Conservation (phyloP, 805 yeast genomes). For the Suhomyces prunicola region DNA sequence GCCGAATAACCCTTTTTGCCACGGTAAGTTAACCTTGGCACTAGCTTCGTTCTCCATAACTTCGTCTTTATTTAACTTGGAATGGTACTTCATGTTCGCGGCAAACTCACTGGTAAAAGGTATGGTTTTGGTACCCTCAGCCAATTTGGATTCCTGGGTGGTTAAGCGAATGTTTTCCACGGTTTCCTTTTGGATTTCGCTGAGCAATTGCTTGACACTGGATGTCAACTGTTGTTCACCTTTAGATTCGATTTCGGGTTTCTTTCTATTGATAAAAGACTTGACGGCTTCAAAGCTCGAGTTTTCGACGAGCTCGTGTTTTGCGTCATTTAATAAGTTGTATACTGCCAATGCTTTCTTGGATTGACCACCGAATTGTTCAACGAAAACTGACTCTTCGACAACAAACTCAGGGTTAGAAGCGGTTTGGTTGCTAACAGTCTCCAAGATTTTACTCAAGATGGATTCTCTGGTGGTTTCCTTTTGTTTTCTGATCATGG, state of each 20-base stretch:
- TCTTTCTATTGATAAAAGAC: conserved; percentile 30
- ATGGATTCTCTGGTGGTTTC: conserved; percentile 45
- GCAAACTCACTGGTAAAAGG: conserved; percentile 30
- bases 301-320: conserved; percentile 22
- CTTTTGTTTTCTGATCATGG: conserved; percentile 42
- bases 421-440: conserved; percentile 24
- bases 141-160: conserved; percentile 25
- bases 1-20: conserved; percentile 79
- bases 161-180: conserved; percentile 30
- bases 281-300: conserved; percentile 18
- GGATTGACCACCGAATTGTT: conserved; percentile 16
- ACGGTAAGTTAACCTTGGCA: conserved; percentile 61
- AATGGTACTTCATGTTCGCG: conserved; percentile 28
- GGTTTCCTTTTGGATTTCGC: conserved; percentile 34
- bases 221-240: conserved; percentile 32
- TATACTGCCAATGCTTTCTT: conserved; percentile 34
- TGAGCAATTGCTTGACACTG: conserved; percentile 32
- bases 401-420: conserved; percentile 6
- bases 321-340: conserved; percentile 24
- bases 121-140: conserved; percentile 22
- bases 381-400: conserved; percentile 13
- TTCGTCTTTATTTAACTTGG: conserved; percentile 41
- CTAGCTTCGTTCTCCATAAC: conserved; percentile 49
- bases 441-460: conserved; percentile 41
- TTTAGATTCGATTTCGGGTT: conserved; percentile 29